These are phyloP conservation scores for Starmerella bacillaris DNA, from an alignment of 805 yeast genomes.

Conservation along the genomic window DNA sequence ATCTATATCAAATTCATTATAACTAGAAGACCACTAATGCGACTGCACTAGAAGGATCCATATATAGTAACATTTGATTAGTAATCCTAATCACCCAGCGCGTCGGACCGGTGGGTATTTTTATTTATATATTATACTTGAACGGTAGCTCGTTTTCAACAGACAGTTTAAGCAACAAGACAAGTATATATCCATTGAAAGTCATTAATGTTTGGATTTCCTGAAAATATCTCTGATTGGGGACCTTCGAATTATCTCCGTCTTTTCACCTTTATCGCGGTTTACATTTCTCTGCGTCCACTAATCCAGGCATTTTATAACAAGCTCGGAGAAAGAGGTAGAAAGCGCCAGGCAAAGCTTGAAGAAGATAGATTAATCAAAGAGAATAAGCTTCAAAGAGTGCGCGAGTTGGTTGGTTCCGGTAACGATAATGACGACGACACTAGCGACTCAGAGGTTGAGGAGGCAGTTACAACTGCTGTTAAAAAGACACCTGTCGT, in stretches of 20 bases:
- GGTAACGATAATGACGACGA: conserved; percentile 3
- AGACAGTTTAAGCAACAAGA: neutral
- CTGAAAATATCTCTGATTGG: conserved; percentile 18
- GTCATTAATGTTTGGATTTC: conserved; percentile 21
- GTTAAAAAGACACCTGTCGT: neutral
- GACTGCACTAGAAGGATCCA: neutral
- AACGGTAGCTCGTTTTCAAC: neutral
- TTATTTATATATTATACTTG: neutral
- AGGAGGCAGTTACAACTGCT: conserved; percentile 4
- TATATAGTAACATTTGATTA: too few relatives aligned
- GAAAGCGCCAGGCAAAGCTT: conserved; percentile 14
- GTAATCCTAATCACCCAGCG: too few relatives aligned
- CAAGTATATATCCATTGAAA: neutral
- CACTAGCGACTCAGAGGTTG: conserved; percentile 6
- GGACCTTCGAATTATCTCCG: conserved; percentile 20
- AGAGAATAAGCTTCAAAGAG: conserved; percentile 16
- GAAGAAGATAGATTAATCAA: conserved; percentile 18
- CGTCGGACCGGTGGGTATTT: neutral
- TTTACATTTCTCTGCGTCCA: conserved; percentile 21
- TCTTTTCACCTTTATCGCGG: conserved; percentile 18
- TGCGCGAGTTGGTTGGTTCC: conserved; percentile 17
- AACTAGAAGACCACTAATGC: neutral
- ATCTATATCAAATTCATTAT: too few relatives aligned
- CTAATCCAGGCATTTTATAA: conserved; percentile 18
- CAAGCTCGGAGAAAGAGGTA: conserved; percentile 16